Conservation (phyloP, 352 stramenopile genomes). For the Pythium rishiriense region DNA sequence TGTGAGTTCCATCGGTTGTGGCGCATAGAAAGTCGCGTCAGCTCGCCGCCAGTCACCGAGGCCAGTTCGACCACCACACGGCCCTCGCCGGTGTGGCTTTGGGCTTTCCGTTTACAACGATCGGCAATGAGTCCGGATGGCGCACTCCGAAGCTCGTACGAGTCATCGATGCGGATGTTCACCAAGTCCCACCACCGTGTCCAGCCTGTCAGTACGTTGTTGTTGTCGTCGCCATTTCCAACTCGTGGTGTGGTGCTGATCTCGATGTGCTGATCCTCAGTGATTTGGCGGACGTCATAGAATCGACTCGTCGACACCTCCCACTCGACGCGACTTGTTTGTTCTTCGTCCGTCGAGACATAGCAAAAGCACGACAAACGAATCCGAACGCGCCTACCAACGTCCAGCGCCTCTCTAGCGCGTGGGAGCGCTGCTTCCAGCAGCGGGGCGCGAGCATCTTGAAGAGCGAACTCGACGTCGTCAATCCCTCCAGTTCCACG, state of each 20-base stretch:
- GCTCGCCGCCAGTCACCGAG: neutral
- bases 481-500: neutral
- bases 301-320: neutral
- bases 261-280: neutral
- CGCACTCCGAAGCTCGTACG: neutral
- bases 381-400: neutral
- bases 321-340: neutral
- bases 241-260: neutral
- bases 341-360: neutral
- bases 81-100: neutral
- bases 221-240: neutral
- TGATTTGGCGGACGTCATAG: neutral
- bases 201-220: neutral
- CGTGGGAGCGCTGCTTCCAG: neutral
- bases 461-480: neutral
- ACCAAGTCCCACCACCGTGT: neutral
- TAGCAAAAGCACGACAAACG: neutral
- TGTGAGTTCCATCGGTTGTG: neutral
- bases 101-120: neutral
- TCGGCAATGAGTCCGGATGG: neutral
- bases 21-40: neutral
- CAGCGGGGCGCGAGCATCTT: neutral
- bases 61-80: neutral
- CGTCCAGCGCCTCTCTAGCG: neutral
- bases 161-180: neutral